Base-by-base conservation (phyloP, 139 green algal genomes). In the Chlamydomonas sphaeroides region DNA sequence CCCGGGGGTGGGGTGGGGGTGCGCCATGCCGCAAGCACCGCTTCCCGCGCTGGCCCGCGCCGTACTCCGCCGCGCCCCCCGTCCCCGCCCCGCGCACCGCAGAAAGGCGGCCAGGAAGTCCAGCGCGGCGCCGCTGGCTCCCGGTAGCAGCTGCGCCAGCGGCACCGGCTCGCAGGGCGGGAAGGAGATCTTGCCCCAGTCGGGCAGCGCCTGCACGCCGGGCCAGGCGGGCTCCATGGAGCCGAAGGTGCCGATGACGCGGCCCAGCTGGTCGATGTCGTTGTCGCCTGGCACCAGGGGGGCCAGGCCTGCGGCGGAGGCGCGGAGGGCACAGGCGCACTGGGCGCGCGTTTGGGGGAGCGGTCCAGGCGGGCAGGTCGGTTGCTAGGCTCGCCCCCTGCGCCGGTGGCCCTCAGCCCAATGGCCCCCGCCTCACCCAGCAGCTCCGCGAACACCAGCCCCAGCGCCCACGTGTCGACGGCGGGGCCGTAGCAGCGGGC, bases 201-300 rank as follows among this genome's bases (percentile, higher is more conserved):
- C 83, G 5, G 83, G 83, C 75, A 79, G 56, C 56, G 57, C 53
- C 32, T 15, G 30, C 65, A 89, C 86, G 25, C 74, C 86, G 35
- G 81, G 81, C 86, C 86, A 90, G 10, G 20, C 33, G 6, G 65
- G n/a, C 70, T 90, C 86, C 63, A 90, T 80, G 78, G 28, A 56
- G 45, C 86, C 86, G 5, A 90, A 71, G 25, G 84, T 67, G 48
- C 38, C 23, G 49, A 86, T 88, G 30, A 80, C 84, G 57, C 72
- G 57, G 6, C 78, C 67, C 67, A 90, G 72, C 82, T 90, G 86
- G 65, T 88, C 83, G 48, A 90, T 90, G 83, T 90, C 86, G 51
- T 86, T 88, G 23, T 90, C 86, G n/a, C 86, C 86, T 0, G 86
- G 86, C 0, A 90, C 63, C 42, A 90, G 69, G 1, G 86, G 86